These are phyloP conservation scores for Sporothrix protearum DNA, from an alignment of 2,329 filamentous ascomycete species.

Conservation along the genomic window DNA sequence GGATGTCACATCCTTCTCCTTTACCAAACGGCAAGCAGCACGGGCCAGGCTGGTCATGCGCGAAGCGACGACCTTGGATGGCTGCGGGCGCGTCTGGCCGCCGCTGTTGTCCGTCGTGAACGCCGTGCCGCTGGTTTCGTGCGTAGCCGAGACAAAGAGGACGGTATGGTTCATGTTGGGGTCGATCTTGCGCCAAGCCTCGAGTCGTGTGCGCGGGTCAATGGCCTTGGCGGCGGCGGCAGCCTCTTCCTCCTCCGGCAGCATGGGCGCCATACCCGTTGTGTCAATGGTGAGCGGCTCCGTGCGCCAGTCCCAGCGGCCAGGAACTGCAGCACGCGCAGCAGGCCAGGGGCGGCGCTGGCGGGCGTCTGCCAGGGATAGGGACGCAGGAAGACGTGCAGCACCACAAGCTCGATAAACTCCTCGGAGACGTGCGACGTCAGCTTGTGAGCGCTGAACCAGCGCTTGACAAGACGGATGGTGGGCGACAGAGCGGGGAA, in stretches of 20 bases:
- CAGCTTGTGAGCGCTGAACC: conserved; percentile 78
- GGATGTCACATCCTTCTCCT: conserved; percentile 44
- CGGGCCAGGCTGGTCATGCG: conserved; percentile 79
- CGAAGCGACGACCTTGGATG: conserved; percentile 77
- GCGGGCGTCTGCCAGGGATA: conserved; percentile 77
- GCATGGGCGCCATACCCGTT: conserved; percentile 43
- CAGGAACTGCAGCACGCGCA: conserved; percentile 75
- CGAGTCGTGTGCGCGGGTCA: conserved; percentile 58
- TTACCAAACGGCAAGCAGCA: conserved; percentile 64
- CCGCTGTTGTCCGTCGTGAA: conserved; percentile 61
- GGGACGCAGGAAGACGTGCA: conserved; percentile 74
- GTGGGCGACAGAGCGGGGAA: conserved; percentile 76
- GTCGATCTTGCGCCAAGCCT: conserved; percentile 83
- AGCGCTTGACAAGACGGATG: conserved; percentile 80
- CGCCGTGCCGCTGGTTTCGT: conserved; percentile 72
- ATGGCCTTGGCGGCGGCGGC: conserved; percentile 30
- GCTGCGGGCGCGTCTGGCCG: conserved; percentile 41
- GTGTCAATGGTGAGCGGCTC: conserved; percentile 80
- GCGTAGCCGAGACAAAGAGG: conserved; percentile 75
- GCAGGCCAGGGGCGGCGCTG: conserved; percentile 72
- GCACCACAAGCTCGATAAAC: conserved; percentile 77
- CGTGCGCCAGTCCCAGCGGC: conserved; percentile 89
- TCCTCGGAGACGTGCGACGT: conserved; percentile 71
- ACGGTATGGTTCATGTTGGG: conserved; percentile 80
- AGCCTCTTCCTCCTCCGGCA: conserved; percentile 49